A percentile compares a stretch with the other conserved stretches of the same genome.
Conservation (phyloP, 805 yeast genomes). For the Lipomyces orientalis region DNA sequence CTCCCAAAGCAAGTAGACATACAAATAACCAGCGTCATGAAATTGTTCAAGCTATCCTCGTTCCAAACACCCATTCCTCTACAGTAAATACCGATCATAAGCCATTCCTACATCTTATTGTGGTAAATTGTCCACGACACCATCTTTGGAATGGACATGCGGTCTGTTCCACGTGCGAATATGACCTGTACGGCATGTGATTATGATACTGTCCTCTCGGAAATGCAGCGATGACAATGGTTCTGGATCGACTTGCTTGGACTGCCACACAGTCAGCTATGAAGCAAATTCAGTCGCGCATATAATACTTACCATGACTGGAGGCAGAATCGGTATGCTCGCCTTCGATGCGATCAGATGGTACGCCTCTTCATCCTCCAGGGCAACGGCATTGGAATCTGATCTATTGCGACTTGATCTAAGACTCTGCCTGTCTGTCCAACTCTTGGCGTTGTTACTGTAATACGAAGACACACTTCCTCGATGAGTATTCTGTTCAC, state of each 20-base stretch:
- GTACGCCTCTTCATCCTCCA: conserved; percentile 31
- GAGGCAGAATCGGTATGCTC: conserved; percentile 36
- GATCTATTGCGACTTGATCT: conserved; percentile 21
- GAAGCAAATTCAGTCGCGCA: background rate
- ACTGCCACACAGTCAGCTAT: conserved; percentile 6
- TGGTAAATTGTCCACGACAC: background rate
- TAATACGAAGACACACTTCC: conserved; percentile 33
- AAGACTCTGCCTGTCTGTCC: conserved; percentile 15
- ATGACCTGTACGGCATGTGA: conserved; percentile 36
- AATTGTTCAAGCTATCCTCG: background rate
- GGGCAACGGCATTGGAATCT: conserved; percentile 31
- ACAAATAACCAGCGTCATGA: background rate
- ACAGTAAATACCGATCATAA: background rate
- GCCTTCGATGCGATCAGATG: conserved; percentile 36
- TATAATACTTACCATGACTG: conserved; percentile 32
- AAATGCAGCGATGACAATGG: conserved; percentile 34
- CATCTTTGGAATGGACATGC: conserved; percentile 10
- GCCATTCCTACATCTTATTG: background rate
- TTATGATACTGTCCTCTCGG: conserved; percentile 32
- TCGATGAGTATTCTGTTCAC: conserved; percentile 16
- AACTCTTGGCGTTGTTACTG: conserved; percentile 16
- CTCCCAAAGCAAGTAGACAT: background rate
- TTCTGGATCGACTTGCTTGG: conserved; percentile 36
- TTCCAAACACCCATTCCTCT: background rate
- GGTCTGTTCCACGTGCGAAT: conserved; percentile 39